Evolutionary conservation across 1,139 yeast genomes (phyloP), one percentile per base, ranked within the genome.

Genomic region (Scheffersomyces quercinus): DNA sequence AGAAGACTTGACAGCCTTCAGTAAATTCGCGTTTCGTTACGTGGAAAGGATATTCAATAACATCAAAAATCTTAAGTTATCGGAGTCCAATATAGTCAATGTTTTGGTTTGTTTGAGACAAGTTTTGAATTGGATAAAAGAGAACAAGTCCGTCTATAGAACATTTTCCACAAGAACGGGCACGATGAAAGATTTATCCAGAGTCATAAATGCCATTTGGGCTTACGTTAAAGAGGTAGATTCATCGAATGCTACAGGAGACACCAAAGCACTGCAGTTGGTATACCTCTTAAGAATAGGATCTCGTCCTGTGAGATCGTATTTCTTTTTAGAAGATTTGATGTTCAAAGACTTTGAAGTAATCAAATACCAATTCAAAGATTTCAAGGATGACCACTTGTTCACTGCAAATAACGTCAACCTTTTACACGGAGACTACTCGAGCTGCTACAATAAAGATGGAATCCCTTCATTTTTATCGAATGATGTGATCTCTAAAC

Each of bases 281-380:
- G n/a, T 32, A 8, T 52, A 51, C 12, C 39, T 51, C 9, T 38
- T 58, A 11, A 45, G 45, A 9, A 26, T 49, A 1, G 45, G 49
- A 6, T 39, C 56, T 1, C 46, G 67, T 35, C 76, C 77, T 1
- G 47, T 58, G n/a, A 69, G 91, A 58, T 58, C 62, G 1, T 78
- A 81, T 49, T 78, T 76, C 45, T 85, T 83, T 54, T 62, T 68
- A 35, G 93, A 85, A 53, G 95, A 86, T 64, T 80, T 84, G 8
- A 63, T 73, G 12, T 66, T 83, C 48, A 79, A 79, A 48, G 90
- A 83, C 46, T 83, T 81, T 52, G 66, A 69, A 41, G 73, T 83
- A 3, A 68, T 85, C 28, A 75, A 73, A 33, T 76, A 66, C 52
- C 76, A 75, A 46, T 69, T 84, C 46, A 73, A 73, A 42, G 90